Evolutionary conservation across 1,139 yeast species (phyloP).

Genomic region (Zygoascus sp.): DNA sequence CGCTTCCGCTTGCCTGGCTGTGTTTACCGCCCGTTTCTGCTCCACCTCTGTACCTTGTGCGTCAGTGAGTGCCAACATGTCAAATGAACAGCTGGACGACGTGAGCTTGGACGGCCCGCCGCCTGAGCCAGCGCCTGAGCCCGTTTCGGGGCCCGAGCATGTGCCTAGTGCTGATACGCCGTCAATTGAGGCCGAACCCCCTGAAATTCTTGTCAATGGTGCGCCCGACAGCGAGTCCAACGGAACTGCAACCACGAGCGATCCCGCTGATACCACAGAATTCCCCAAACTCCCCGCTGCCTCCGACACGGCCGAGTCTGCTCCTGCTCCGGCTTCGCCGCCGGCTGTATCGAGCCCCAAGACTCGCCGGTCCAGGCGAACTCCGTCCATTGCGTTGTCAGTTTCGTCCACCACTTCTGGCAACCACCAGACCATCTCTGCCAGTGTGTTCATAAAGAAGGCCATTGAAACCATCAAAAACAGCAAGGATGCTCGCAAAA

Average conservation of each 20-base stretch:
- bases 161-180: background rate
- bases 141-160: too few species aligned
- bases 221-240: background rate
- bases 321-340: background rate
- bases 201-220: background rate
- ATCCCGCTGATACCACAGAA: background rate
- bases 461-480: constrained; percentile 45
- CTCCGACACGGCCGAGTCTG: background rate
- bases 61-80: background rate
- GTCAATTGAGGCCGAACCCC: background rate
- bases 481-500: constrained; percentile 50
- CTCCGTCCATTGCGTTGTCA: constrained; percentile 33
- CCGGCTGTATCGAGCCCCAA: constrained; percentile 5
- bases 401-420: constrained; percentile 26
- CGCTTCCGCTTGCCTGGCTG: too few species aligned
- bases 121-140: background rate
- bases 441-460: constrained; percentile 44
- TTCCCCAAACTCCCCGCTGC: background rate
- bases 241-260: background rate
- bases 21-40: background rate
- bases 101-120: background rate
- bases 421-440: constrained; percentile 31
- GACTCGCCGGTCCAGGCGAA: constrained; percentile 20
- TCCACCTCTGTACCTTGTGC: background rate
- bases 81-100: constrained; percentile 1